A percentile compares a stretch with the other conserved stretches of the same genome.
Evolutionary conservation across 768 basidiomycete genomes (phyloP).

Genomic region (Macrolepiota albuminosa): DNA sequence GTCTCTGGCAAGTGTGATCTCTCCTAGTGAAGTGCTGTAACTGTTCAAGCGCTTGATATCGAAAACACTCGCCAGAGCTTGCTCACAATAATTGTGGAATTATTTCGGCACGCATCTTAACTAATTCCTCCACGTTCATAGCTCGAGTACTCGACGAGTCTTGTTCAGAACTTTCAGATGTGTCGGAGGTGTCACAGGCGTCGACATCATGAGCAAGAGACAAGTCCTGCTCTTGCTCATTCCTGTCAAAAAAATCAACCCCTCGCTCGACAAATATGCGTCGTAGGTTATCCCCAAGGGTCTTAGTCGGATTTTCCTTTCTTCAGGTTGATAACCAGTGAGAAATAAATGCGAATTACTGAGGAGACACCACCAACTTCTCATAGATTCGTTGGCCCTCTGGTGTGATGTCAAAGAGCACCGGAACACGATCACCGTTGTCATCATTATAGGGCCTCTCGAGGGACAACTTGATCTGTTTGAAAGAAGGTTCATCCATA

Average conservation of each 20-base stretch:
- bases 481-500: conserved; percentile 41
- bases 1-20: conserved; percentile 75
- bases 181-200: conserved; percentile 15
- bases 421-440: conserved; percentile 54
- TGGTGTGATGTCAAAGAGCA: conserved; percentile 61
- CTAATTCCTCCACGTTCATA: conserved; percentile 73
- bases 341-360: conserved; percentile 1
- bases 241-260: conserved; percentile 61
- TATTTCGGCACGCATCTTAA: conserved; percentile 70
- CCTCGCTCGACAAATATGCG: conserved; percentile 76
- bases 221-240: conserved; percentile 1
- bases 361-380: conserved; percentile 44
- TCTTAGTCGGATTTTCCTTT: conserved; percentile 50
- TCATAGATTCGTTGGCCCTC: conserved; percentile 70
- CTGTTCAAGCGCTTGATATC: conserved; percentile 8
- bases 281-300: conserved; percentile 60
- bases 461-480: conserved; percentile 59
- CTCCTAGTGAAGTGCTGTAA: conserved; percentile 65
- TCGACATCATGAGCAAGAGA: conserved; percentile 3
- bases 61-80: neutral
- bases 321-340: conserved; percentile 26
- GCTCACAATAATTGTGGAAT: conserved; percentile 71
- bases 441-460: conserved; percentile 84
- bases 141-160: conserved; percentile 28
- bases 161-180: conserved; percentile 23